Evolutionary conservation across 495 filamentous ascomycete genomes (phyloP).

Genomic region (Lichina pygmaea): DNA sequence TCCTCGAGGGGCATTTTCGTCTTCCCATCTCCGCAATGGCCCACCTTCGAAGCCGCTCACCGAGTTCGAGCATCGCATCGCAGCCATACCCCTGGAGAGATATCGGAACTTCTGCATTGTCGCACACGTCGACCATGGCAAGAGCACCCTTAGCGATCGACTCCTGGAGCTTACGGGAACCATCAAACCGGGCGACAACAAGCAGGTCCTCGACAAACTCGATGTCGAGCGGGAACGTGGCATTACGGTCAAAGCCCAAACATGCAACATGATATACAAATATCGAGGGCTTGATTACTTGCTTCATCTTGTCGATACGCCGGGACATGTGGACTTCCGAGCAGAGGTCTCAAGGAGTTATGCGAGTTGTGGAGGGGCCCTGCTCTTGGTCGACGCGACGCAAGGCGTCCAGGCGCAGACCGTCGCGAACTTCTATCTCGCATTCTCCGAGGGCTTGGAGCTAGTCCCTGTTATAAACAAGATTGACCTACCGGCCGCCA

Average conservation of each 20-base stretch:
- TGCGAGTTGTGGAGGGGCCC: conserved; percentile 77
- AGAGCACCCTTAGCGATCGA: conserved; percentile 77
- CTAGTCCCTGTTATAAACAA: conserved; percentile 92
- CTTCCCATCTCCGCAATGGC: conserved; percentile 12
- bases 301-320: conserved; percentile 85
- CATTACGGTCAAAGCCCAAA: conserved; percentile 97
- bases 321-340: conserved; percentile 91
- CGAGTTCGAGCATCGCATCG: conserved; percentile 57
- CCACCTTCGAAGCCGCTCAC: conserved; percentile 13
- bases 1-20: conserved; percentile 7
- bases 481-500: conserved; percentile 71
- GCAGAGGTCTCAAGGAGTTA: conserved; percentile 89
- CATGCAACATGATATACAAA: conserved; percentile 90
- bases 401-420: conserved; percentile 88
- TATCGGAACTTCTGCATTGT: conserved; percentile 97
- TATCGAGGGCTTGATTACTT: conserved; percentile 69
- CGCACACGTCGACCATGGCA: conserved; percentile 96
- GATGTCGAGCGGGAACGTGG: conserved; percentile 90
- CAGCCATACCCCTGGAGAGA: conserved; percentile 66
- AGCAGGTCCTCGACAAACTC: conserved; percentile 88
- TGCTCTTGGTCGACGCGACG: conserved; percentile 78
- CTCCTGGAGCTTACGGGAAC: conserved; percentile 88
- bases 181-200: conserved; percentile 64
- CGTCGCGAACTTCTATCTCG: conserved; percentile 92
- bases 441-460: conserved; percentile 67